These are phyloP conservation scores for Entomophthora muscae DNA, from an alignment of 371 early-diverging fungal genomes.

Conservation along the genomic window DNA sequence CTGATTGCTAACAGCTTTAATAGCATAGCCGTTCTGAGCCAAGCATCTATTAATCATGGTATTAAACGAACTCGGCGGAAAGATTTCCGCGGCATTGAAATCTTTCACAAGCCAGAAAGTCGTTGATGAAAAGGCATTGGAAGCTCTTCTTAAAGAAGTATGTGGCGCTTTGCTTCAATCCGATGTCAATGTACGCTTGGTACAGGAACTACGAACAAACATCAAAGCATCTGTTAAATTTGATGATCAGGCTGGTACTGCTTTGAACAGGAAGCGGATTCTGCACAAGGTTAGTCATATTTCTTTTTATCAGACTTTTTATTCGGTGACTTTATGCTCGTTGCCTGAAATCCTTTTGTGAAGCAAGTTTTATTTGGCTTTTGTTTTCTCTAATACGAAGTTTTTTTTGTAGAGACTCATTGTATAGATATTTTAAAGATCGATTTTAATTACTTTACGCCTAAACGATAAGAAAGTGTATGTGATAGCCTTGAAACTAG, in stretches of 20 bases:
- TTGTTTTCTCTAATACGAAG: too few relatives aligned
- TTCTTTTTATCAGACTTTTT: neutral
- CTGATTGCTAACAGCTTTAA: too few relatives aligned
- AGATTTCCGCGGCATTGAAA: conserved; percentile 53
- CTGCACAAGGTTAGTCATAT: conserved; percentile 57
- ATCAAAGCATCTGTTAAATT: conserved; percentile 69
- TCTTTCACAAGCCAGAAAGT: conserved; percentile 55
- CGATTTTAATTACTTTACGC: too few relatives aligned
- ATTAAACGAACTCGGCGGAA: conserved; percentile 64
- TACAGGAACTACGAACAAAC: conserved; percentile 68
- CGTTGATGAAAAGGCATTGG: conserved; percentile 73
- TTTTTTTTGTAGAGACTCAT: too few relatives aligned
- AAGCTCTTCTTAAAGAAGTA: conserved; percentile 72
- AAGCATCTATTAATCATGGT: conserved; percentile 47
- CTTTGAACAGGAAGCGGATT: conserved; percentile 66
- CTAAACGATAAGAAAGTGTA: too few relatives aligned
- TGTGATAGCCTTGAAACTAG: too few relatives aligned
- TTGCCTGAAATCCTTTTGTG: too few relatives aligned
- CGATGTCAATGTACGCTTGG: conserved; percentile 90
- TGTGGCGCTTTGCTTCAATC: conserved; percentile 78
- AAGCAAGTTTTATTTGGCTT: too few relatives aligned
- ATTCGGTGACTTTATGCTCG: neutral
- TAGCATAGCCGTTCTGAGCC: too few relatives aligned
- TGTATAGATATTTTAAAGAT: too few relatives aligned
- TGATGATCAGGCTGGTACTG: conserved; percentile 52